A percentile compares a stretch with the other conserved stretches of the same genome.
These are phyloP conservation scores for Amoeboaphelidium protococcarum DNA, from an alignment of 371 early-diverging fungal species.

Conservation along the genomic window DNA sequence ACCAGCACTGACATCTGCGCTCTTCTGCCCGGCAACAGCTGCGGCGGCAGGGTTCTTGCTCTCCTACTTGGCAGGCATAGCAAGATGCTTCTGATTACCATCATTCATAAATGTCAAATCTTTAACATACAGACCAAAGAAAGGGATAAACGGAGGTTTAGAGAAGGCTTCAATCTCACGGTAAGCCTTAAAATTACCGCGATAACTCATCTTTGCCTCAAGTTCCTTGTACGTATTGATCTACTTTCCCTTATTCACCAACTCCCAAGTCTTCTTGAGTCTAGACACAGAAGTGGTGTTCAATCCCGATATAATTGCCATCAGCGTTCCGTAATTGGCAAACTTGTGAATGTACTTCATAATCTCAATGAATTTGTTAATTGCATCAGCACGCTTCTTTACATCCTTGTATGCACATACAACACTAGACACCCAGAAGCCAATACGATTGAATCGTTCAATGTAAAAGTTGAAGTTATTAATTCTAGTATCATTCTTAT, in stretches of 20 bases:
- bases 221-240: constrained; percentile 6
- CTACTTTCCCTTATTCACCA: constrained; percentile 1
- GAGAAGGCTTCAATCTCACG: not conserved
- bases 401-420: constrained; percentile 5
- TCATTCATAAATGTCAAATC: constrained; percentile 14
- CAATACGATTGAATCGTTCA: constrained; percentile 14
- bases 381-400: constrained; percentile 6
- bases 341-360: constrained; percentile 2
- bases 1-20: no score
- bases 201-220: constrained; percentile 7
- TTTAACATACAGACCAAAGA: constrained; percentile 13
- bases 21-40: no score
- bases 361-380: constrained; percentile 12
- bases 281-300: constrained; percentile 11
- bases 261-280: constrained; percentile 10
- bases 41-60: not conserved
- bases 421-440: constrained; percentile 15
- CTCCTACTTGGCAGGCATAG: not conserved
- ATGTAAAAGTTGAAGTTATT: constrained; percentile 8
- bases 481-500: constrained; percentile 1
- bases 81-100: constrained; percentile 8
- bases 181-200: constrained; percentile 9
- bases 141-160: constrained; percentile 9
- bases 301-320: constrained; percentile 13
- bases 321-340: constrained; percentile 11